These are phyloP conservation scores for Cryptococcus jaspeensis DNA, from an alignment of 1,284 basidiomycete genomes.

Conservation along the genomic window DNA sequence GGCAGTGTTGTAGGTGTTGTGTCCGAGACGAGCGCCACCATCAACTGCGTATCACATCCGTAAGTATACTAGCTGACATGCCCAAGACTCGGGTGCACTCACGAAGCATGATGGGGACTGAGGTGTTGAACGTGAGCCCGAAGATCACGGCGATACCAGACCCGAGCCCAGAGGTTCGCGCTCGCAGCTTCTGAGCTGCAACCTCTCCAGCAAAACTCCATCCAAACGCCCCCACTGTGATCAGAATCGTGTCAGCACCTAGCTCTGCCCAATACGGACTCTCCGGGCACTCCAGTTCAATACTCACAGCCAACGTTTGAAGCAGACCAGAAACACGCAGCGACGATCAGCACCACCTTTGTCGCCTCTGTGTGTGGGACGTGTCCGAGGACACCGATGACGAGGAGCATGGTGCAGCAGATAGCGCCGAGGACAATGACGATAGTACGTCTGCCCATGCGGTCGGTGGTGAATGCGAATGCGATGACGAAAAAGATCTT, in stretches of 20 bases:
- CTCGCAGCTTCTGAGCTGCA: constrained; percentile 19
- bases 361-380: constrained; percentile 10
- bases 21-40: constrained; percentile 9
- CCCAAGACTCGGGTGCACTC: constrained; percentile 3
- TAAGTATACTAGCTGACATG: background rate
- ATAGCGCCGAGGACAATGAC: constrained; percentile 8
- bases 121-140: constrained; percentile 24
- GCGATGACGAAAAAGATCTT: constrained; percentile 17
- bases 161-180: constrained; percentile 21
- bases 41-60: constrained; percentile 9
- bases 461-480: constrained; percentile 21
- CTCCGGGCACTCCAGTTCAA: background rate
- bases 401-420: constrained; percentile 16
- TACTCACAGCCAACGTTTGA: constrained; percentile 13
- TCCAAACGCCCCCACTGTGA: constrained; percentile 15
- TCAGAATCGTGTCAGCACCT: background rate
- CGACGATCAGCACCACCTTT: constrained; percentile 17
- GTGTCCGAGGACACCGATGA: constrained; percentile 23
- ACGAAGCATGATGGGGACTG: constrained; percentile 22
- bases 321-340: constrained; percentile 18
- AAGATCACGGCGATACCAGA: constrained; percentile 19
- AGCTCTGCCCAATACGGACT: background rate
- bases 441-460: constrained; percentile 22
- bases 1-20: constrained; percentile 21
- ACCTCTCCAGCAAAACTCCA: constrained; percentile 28